Conservation (phyloP, 129 eudicot genomes). For the Sambucus nigra region DNA sequence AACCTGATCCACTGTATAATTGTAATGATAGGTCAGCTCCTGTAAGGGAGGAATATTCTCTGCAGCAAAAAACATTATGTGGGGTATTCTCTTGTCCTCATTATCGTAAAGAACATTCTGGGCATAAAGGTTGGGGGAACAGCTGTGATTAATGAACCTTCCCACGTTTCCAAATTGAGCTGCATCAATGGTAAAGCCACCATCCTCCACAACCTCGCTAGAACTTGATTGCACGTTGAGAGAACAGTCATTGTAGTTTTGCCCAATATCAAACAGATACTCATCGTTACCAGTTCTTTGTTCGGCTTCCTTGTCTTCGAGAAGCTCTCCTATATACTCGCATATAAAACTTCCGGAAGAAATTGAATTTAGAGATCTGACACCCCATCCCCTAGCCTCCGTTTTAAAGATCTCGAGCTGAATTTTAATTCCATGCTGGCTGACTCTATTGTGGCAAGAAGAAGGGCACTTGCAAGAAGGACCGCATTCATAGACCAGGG, state of each 20-base stretch:
- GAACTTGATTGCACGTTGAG: slow-evolving; percentile 9
- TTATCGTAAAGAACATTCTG: slow-evolving; percentile 82
- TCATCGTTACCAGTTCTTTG: slow-evolving; percentile 60
- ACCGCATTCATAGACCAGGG: slow-evolving; percentile 81
- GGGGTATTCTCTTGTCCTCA: slow-evolving; percentile 70
- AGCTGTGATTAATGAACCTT: slow-evolving; percentile 85
- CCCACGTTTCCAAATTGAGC: slow-evolving; percentile 61
- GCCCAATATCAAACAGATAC: slow-evolving; percentile 85
- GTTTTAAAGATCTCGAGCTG: slow-evolving; percentile 88
- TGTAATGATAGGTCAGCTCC: slow-evolving; percentile 89
- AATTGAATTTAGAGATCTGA: slow-evolving; percentile 61
- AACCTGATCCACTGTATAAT: slow-evolving; percentile 55
- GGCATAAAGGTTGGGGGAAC: slow-evolving; percentile 87
- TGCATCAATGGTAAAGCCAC: slow-evolving; percentile 80
- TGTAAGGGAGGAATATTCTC: slow-evolving; percentile 80
- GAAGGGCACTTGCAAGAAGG: slow-evolving; percentile 85
- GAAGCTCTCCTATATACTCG: slow-evolving; percentile 88
- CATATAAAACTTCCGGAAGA: slow-evolving; percentile 90
- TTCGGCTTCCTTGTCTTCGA: slow-evolving; percentile 87
- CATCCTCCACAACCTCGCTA: slow-evolving; percentile 24
- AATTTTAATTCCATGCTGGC: slow-evolving; percentile 61
- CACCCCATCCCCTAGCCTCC: slow-evolving; percentile 83
- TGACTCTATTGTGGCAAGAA: slow-evolving; percentile 70
- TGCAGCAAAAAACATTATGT: slow-evolving; percentile 89
- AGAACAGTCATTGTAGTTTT: slow-evolving; percentile 45